Conservation (phyloP, 345 rosid species). For the Eucalyptus sideroxylon region DNA sequence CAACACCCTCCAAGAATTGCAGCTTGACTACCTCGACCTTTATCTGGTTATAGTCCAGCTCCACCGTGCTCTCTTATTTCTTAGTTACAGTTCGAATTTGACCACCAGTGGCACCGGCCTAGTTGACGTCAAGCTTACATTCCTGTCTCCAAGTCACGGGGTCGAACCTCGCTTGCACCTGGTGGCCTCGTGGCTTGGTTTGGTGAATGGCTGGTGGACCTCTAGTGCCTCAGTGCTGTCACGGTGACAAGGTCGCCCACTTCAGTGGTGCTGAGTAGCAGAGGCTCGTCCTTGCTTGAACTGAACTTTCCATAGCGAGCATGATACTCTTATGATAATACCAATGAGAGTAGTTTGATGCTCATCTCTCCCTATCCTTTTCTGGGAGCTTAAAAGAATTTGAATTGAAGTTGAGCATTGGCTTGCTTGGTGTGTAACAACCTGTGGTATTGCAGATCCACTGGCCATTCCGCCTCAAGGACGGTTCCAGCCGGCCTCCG, state of each 20-base stretch:
- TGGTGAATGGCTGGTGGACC: neutral
- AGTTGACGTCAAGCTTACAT: fast-evolving
- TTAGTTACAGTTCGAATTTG: neutral
- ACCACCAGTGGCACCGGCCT: fast-evolving
- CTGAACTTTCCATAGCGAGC: neutral
- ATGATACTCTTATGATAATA: neutral
- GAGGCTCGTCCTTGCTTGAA: neutral
- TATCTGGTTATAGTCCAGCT: conserved; percentile 11
- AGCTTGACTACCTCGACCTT: conserved; percentile 44
- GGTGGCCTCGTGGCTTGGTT: neutral
- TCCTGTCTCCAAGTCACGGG: neutral
- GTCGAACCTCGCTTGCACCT: neutral
- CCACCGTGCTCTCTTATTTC: neutral
- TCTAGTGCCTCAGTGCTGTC: neutral
- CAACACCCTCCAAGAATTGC: conserved; percentile 43
- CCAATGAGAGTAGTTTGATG: fast-evolving
- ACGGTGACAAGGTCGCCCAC: neutral
- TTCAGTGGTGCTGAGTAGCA: neutral
- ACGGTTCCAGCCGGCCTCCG: conserved; percentile 38
- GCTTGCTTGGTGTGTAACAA: neutral
- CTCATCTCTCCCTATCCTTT: neutral
- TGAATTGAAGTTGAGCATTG: neutral
- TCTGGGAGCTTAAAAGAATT: neutral
- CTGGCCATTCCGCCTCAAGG: conserved; percentile 44
- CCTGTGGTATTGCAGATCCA: conserved; percentile 20